Evolutionary conservation across 2,329 filamentous ascomycete genomes (phyloP), one percentile per base, ranked within the genome.

Genomic region (Verticillium zaregamsianum): DNA sequence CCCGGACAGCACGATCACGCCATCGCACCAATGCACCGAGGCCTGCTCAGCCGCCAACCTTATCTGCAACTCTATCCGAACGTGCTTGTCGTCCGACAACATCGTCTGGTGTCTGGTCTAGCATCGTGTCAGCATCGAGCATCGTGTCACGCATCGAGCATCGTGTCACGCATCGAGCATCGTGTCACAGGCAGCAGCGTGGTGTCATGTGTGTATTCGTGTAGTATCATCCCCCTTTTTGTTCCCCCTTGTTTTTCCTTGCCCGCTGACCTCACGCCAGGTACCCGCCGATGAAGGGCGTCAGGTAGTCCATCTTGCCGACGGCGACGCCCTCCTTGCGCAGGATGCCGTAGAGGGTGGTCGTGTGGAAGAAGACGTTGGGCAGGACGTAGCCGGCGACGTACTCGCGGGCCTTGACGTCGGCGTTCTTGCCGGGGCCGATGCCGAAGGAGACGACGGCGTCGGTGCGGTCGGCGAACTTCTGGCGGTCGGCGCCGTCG

Each of bases 331-430:
- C 88, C 73, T 86, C 80, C 68, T 79, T 81, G 63, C 88, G 78
- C 70, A 90, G 68, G 61, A 90, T 85, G 25, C 73, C 77, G 74
- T 90, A 90, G 11, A 84, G 78, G 14, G 80, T 86, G 3, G 73
- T 79, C 15, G 84, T 66, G 69, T 90, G 88, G 73, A 90, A 91
- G 75, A 80, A 88, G 66, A 89, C 73, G 68, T 90, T 88, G 25
- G 87, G 86, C 54, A 86, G 61, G 4, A 74, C 78, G 70, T 80
- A 85, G 3, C 73, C 73, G 49, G 73, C 68, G 25, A 84, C 68
- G 68, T 85, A 89, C 2, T 76, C 72, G 55, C 66, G 33, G 57
- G 66, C 69, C 39, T 66, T 62, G 57, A 75, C 59, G 49, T 68
- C 40, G 35, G 62, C 68, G n/a, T 59, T 64, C 63, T 69, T 72